Conservation (phyloP, 768 basidiomycete genomes). For the Trametopsis cervina region DNA sequence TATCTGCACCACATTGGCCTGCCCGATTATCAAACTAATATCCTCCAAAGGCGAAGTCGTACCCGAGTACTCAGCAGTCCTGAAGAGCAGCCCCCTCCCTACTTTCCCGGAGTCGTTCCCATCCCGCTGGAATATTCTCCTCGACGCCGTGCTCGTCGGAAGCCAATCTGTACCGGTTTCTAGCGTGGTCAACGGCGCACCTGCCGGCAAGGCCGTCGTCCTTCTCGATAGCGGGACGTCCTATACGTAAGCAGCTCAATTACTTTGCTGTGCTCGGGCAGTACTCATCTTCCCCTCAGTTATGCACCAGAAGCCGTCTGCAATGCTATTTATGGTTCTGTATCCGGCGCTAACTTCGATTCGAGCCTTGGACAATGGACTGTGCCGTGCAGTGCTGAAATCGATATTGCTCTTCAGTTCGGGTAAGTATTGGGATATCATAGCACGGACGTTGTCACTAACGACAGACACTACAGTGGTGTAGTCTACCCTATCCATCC, state of each 20-base stretch:
- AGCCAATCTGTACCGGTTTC: conserved; percentile 43
- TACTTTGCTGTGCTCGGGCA: conserved; percentile 1
- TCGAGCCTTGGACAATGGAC: conserved; percentile 50
- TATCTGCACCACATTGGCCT: background rate
- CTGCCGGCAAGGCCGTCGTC: conserved; percentile 64
- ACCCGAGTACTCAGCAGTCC: conserved; percentile 51
- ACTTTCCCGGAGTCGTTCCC: conserved; percentile 68
- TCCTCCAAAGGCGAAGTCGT: conserved; percentile 54
- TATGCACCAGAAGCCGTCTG: conserved; percentile 64
- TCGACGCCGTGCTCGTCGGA: conserved; percentile 67
- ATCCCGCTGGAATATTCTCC: conserved; percentile 66
- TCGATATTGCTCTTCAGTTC: conserved; percentile 76
- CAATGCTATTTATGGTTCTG: conserved; percentile 59
- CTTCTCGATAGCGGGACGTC: conserved; percentile 80
- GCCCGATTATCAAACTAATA: background rate
- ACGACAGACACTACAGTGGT: conserved; percentile 50
- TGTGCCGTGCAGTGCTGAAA: conserved; percentile 68
- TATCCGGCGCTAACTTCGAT: conserved; percentile 59
- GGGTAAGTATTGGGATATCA: conserved; percentile 45
- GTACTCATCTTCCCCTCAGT: conserved; percentile 32
- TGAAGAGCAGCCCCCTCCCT: conserved; percentile 50
- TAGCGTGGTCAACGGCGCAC: conserved; percentile 48
- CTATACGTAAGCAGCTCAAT: conserved; percentile 47
- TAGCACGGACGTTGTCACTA: too few relatives aligned
- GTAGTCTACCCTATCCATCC: conserved; percentile 75